Percentiles rank a stretch among this genome's conserved stretches.
phyloP scores from a whole-genome alignment of 192 early-diverging fungal species.

The Backusella australiensis region DNA sequence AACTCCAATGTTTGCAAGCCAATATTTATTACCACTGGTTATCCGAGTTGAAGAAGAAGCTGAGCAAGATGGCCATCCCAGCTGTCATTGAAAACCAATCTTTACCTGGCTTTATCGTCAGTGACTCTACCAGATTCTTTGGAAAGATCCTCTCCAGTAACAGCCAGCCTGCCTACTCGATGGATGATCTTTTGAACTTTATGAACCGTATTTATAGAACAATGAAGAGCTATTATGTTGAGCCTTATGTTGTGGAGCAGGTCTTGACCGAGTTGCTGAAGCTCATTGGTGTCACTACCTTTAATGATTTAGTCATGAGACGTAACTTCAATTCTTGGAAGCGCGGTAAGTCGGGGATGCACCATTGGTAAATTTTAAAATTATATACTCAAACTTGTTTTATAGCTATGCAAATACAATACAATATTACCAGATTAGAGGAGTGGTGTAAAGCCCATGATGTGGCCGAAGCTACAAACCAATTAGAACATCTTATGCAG shows the following conservation, averaged over 20 bases:
- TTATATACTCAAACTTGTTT: neutral
- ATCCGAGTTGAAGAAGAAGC: constrained; percentile 93
- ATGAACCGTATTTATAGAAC: constrained; percentile 92
- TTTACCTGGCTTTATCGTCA: constrained; percentile 92
- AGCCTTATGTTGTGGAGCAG: constrained; percentile 87
- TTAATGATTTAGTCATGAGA: constrained; percentile 97
- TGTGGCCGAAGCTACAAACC: constrained; percentile 83
- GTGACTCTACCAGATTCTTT: constrained; percentile 86
- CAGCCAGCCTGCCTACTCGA: constrained; percentile 76
- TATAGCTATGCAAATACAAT: constrained; percentile 95
- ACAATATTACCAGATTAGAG: constrained; percentile 94
- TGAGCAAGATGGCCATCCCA: constrained; percentile 93
- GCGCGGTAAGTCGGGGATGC: constrained; percentile 55
- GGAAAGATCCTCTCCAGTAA: constrained; percentile 83
- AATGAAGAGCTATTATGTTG: constrained; percentile 97
- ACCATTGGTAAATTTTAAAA: neutral
- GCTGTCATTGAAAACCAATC: constrained; percentile 96
- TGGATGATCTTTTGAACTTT: constrained; percentile 93
- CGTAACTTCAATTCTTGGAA: constrained; percentile 99
- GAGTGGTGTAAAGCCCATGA: constrained; percentile 99
- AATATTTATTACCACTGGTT: constrained; percentile 98
- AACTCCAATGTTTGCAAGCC: constrained; percentile 88
- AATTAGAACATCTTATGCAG: constrained; percentile 92
- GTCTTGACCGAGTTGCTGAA: constrained; percentile 94
- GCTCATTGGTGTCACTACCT: constrained; percentile 90